Conservation (phyloP, 2,329 filamentous ascomycete species). For the Alternaria angustiovoidea region DNA sequence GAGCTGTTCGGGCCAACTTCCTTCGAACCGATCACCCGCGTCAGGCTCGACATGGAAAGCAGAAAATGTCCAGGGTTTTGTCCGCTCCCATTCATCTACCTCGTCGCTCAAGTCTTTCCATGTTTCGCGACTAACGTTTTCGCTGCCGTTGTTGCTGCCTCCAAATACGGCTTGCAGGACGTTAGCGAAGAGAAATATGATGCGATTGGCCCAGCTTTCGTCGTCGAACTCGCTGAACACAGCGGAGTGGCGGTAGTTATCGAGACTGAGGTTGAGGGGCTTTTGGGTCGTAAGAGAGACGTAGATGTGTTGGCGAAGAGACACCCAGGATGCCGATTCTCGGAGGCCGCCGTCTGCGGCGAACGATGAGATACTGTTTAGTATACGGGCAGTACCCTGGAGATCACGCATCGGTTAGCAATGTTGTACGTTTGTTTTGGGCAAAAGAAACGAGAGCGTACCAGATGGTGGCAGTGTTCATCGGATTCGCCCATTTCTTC, state of each 20-base stretch:
- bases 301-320: conserved; percentile 54
- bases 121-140: conserved; percentile 31
- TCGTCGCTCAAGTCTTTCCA: conserved; percentile 41
- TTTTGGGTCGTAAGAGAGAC: conserved; percentile 47
- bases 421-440: background rate
- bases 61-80: conserved; percentile 42
- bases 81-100: conserved; percentile 43
- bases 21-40: conserved; percentile 34
- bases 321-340: conserved; percentile 54
- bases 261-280: conserved; percentile 37
- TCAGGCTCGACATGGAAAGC: conserved; percentile 31
- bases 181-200: conserved; percentile 42
- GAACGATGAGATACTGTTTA: conserved; percentile 51
- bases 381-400: conserved; percentile 45
- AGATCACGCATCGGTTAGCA: background rate
- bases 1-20: conserved; percentile 34
- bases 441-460: background rate
- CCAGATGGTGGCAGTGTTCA: conserved; percentile 51
- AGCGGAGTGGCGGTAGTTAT: conserved; percentile 40
- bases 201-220: conserved; percentile 44
- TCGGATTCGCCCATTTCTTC: conserved; percentile 57
- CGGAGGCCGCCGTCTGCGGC: conserved; percentile 51
- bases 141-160: conserved; percentile 21
- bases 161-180: conserved; percentile 40
- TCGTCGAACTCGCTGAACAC: conserved; percentile 43